Evolutionary conservation across 2,329 filamentous ascomycete genomes (phyloP), one percentile per base, ranked within the genome.

Genomic region (Ampelomyces quisqualis): DNA sequence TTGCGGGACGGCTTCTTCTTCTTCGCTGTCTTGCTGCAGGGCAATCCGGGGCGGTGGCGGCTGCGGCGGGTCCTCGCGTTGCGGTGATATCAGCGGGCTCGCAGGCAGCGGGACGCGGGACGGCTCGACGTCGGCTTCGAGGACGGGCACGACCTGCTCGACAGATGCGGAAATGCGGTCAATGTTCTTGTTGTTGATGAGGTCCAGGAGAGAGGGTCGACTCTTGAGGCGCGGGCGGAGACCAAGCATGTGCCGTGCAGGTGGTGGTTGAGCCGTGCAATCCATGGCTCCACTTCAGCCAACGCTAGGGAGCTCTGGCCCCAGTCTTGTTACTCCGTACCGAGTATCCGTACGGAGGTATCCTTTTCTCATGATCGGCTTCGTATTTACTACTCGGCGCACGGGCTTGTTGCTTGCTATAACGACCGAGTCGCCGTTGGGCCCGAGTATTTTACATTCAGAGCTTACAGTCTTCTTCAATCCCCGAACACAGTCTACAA

Each of bases 191-290:
- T 72, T 70, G 43, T 70, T 68, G 53, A 85, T 74, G 55, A 85
- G 73, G 58, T 85, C 80, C 63, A 82, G 73, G 51, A 85, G 71
- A 35, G 81, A 85, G 38, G 80, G 77, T 54, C 79, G 78, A 64
- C 74, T 69, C 73, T 73, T 77, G 51, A 84, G 68, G 65, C 73
- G 75, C 64, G 77, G 79, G 62, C 78, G 73, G 56, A 80, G 65
- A 62, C 78, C 78, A 63, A 81, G 73, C 76, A 78, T 78, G 60
- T 71, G 72, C 70, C 43, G 42, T 51, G 49, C 51, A 57, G 51
- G 52, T 46, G 45, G 46, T 40, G 33, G 38, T 43, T 26, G 37
- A 55, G 47, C 38, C 37, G 49, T 45, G 28, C 43, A 28, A 28
- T 14, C 15, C 26, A 14, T 28, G 13, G 45, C 43, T 49, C 41